These are phyloP conservation scores for Leccinum rimulosum DNA, from an alignment of 768 basidiomycete genomes.

Conservation along the genomic window DNA sequence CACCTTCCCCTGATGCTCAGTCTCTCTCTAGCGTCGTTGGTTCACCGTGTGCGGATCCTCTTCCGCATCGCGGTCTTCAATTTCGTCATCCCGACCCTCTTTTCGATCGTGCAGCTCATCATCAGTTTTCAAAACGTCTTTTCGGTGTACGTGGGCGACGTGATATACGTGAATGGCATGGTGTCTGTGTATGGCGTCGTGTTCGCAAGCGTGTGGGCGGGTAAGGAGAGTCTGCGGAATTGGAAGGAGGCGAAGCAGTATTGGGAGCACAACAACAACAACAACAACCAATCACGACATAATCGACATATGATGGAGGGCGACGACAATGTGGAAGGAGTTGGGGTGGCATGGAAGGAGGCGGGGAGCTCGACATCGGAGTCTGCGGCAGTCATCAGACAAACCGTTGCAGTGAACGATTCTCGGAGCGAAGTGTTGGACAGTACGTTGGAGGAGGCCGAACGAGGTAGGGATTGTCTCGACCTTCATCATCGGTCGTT, in stretches of 20 bases:
- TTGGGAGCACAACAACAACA: background rate
- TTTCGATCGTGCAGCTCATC: conserved; percentile 7
- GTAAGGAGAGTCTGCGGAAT: background rate
- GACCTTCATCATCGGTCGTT: background rate
- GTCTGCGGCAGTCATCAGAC: background rate
- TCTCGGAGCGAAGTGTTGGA: background rate
- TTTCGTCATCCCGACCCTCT: conserved; percentile 22
- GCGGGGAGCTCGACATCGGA: background rate
- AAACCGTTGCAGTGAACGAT: background rate
- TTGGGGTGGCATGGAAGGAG: background rate
- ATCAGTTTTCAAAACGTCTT: background rate
- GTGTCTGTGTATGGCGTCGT: conserved; percentile 2
- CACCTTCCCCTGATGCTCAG: too few relatives aligned
- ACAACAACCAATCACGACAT: background rate
- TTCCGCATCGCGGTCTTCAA: conserved; percentile 28
- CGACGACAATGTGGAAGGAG: background rate
- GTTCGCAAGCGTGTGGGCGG: conserved; percentile 9
- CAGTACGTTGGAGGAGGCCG: background rate
- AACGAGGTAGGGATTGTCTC: background rate
- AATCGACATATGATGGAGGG: background rate
- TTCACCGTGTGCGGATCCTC: conserved; percentile 14
- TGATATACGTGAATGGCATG: conserved; percentile 4
- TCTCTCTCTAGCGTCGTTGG: background rate
- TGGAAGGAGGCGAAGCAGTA: background rate
- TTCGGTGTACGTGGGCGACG: background rate